Evolutionary conservation across 1,139 yeast species (phyloP).

Genomic region (Suhomyces maxii): DNA sequence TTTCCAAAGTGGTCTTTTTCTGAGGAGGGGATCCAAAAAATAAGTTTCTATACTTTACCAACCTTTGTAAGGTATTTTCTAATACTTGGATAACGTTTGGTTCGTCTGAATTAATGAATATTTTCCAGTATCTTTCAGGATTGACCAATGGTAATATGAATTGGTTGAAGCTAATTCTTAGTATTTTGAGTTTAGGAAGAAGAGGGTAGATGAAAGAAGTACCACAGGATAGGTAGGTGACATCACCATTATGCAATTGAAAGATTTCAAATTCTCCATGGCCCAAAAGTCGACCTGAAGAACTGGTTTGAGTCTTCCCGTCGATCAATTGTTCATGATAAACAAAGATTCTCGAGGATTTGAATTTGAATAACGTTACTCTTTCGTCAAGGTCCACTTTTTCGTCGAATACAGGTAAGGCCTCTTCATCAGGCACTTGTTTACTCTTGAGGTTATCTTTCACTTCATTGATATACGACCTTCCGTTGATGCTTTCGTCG

Average conservation of each 20-base stretch:
- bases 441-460: conserved; percentile 28
- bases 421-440: conserved; percentile 6
- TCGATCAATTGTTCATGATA: conserved; percentile 40
- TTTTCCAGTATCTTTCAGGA: conserved; percentile 74
- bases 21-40: conserved; percentile 15
- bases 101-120: conserved; percentile 46
- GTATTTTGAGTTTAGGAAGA: conserved; percentile 57
- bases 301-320: conserved; percentile 12
- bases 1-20: conserved; percentile 2
- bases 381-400: conserved; percentile 33
- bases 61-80: conserved; percentile 37
- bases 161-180: conserved; percentile 52
- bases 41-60: conserved; percentile 50
- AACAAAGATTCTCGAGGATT: conserved; percentile 41
- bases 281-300: conserved; percentile 51
- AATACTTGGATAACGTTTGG: conserved; percentile 30
- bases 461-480: conserved; percentile 25
- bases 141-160: conserved; percentile 66
- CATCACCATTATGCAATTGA: conserved; percentile 62
- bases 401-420: conserved; percentile 3
- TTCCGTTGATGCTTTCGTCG: conserved; percentile 26
- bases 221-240: conserved; percentile 63
- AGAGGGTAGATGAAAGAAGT: conserved; percentile 60
- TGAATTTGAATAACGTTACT: conserved; percentile 38
- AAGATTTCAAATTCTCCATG: conserved; percentile 67